phyloP scores from a whole-genome alignment of 1,284 basidiomycete species.

The Ustilago bromivora region DNA sequence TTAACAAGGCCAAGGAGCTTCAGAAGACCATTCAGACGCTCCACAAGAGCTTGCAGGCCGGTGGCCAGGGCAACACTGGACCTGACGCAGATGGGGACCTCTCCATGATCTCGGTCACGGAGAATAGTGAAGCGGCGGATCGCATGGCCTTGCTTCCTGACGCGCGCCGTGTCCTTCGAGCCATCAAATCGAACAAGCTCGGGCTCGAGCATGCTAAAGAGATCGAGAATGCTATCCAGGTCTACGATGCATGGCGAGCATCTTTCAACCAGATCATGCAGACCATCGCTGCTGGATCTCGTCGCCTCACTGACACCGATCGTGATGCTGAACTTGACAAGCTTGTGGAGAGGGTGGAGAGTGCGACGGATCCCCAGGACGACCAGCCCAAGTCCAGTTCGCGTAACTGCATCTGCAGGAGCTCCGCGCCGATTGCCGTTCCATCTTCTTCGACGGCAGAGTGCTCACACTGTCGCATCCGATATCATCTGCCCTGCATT shows the following conservation, averaged over 20 bases:
- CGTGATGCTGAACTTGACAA: slow-evolving; percentile 39
- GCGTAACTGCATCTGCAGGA: slow-evolving; percentile 62
- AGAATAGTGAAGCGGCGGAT: slow-evolving; percentile 33
- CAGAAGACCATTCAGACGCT: slow-evolving; percentile 37
- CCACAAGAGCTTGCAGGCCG: slow-evolving; percentile 29
- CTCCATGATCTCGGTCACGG: slow-evolving; percentile 46
- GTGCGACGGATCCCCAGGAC: slow-evolving; percentile 36
- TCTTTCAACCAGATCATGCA: slow-evolving; percentile 44
- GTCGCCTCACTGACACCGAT: slow-evolving; percentile 33
- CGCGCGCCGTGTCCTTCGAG: slow-evolving; percentile 48
- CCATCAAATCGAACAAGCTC: slow-evolving; percentile 42
- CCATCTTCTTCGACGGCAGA: slow-evolving; percentile 33
- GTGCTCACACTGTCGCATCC: slow-evolving; percentile 52
- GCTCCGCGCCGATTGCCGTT: slow-evolving; percentile 23
- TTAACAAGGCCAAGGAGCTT: slow-evolving; percentile 47
- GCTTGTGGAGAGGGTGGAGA: slow-evolving; percentile 48
- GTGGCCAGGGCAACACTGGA: slow-evolving; percentile 1
- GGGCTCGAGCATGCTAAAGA: slow-evolving; percentile 37
- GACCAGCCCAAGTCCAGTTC: slow-evolving; percentile 32
- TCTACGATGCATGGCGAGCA: slow-evolving; percentile 56
- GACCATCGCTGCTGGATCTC: slow-evolving; percentile 17
- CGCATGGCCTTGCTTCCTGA: slow-evolving; percentile 51
- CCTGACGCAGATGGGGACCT: slow-evolving; percentile 35
- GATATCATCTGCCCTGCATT: slow-evolving; percentile 60
- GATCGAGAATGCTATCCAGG: slow-evolving; percentile 40